Evolutionary conservation across 2,329 filamentous ascomycete species (phyloP), one percentile per base, ranked within the genome.

Genomic region (Fusarium algeriense): DNA sequence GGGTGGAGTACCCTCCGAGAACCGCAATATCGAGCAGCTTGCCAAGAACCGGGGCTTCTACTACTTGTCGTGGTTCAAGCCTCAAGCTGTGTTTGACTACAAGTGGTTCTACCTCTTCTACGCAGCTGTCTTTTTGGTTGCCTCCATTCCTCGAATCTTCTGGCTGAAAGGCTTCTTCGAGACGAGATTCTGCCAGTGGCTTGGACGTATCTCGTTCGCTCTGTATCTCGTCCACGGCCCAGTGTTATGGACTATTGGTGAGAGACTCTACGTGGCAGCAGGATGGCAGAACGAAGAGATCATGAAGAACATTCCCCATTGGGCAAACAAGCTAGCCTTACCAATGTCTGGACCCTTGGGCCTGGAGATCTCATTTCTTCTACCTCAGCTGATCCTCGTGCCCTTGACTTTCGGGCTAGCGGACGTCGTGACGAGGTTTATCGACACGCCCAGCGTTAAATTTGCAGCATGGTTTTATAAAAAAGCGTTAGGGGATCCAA

Each of bases 81-180:
- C 90, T 0, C 89, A 91, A 75, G 90, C 90, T 2, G 87, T 90
- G 14, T 91, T 84, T 71, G 88, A 91, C 76, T 86, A 85, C 75
- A 92, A 91, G 78, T 92, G 89, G 89, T 91, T 91, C 79, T 92
- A 85, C 76, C 83, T 92, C 5, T 90, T 90, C 76, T 88, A 85
- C 81, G 89, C 89, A 1, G 84, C 90, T 2, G 81, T 83, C 28
- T 83, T 90, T 56, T 76, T 90, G 1, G 85, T 93, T 1, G 81
- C 86, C 2, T 83, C 85, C 1, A 81, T 88, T 5, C 86, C 87
- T 10, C 87, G 86, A n/a, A 84, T 92, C n/a, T 73, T 79, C 7
- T 87, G 85, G 85, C 81, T 91, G 19, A 87, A 85, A 78, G 68
- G 79, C 5, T 88, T 90, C 75, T 91, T 91, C 73, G 89, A 90